phyloP scores from a whole-genome alignment of 805 yeast genomes.

The Maudiozyma saulgeensis region DNA sequence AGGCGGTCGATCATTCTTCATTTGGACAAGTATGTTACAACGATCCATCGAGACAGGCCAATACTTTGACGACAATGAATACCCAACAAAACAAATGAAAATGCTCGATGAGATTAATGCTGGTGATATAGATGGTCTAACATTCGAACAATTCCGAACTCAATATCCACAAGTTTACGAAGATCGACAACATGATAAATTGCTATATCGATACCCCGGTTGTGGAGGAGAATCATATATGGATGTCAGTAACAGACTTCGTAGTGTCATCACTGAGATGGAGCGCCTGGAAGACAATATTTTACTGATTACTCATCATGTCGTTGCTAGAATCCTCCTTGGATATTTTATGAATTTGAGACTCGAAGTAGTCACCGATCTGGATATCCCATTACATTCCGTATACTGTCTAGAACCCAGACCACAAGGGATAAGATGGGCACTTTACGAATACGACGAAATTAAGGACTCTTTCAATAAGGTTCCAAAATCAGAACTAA shows the following conservation, averaged over 20 bases:
- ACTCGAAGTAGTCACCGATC: conserved; percentile 70
- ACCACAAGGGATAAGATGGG: conserved; percentile 93
- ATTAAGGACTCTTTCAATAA: conserved; percentile 64
- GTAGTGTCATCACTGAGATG: conserved; percentile 85
- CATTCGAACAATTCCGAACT: conserved; percentile 73
- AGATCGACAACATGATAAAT: conserved; percentile 64
- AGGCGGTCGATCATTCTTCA: conserved; percentile 53
- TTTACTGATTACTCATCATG: conserved; percentile 80
- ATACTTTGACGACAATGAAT: conserved; percentile 62
- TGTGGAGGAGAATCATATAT: conserved; percentile 93
- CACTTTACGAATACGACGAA: conserved; percentile 80
- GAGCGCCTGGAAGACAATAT: conserved; percentile 87
- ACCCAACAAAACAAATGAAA: conserved; percentile 77
- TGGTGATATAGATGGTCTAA: conserved; percentile 86
- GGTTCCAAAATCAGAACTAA: conserved; percentile 37
- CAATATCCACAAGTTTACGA: conserved; percentile 69
- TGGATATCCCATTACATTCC: conserved; percentile 89
- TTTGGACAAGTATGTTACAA: conserved; percentile 83
- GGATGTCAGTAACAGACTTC: conserved; percentile 81
- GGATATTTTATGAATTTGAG: conserved; percentile 84
- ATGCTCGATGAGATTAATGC: conserved; percentile 92
- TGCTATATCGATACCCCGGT: conserved; percentile 88
- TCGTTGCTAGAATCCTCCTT: conserved; percentile 74
- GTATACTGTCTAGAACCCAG: conserved; percentile 83
- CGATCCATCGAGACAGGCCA: conserved; percentile 73